These are phyloP conservation scores for Paracoccidioides lutzii DNA, from an alignment of 2,329 filamentous ascomycete species.

Conservation along the genomic window DNA sequence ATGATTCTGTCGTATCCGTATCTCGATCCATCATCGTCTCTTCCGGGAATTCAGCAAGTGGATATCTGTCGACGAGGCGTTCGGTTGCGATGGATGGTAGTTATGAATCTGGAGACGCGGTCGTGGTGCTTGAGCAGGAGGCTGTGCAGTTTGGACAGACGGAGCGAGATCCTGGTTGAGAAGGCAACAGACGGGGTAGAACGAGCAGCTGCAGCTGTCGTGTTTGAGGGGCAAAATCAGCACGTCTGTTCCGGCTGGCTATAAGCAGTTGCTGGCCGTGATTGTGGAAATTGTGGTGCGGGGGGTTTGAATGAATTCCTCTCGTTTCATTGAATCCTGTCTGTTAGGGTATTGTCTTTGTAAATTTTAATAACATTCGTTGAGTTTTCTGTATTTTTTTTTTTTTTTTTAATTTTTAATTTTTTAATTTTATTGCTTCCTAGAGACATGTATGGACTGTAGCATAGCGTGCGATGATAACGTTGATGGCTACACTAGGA, in stretches of 20 bases:
- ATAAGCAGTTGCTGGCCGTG: background rate
- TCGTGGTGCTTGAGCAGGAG: background rate
- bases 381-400: background rate
- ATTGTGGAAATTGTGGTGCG: background rate
- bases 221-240: too few species aligned
- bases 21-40: background rate
- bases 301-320: background rate
- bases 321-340: background rate
- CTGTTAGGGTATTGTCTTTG: background rate
- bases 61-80: background rate
- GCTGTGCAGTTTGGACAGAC: background rate
- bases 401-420: too few species aligned
- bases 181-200: too few species aligned
- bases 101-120: too few species aligned
- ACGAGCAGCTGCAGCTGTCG: too few species aligned
- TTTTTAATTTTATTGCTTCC: background rate
- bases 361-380: background rate
- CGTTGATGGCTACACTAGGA: too few species aligned
- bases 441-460: too few species aligned
- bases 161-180: background rate
- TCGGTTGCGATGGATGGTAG: background rate
- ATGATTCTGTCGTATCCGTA: background rate
- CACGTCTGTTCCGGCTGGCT: background rate
- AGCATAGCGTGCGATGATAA: too few species aligned
- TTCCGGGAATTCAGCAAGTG: background rate